phyloP scores from a whole-genome alignment of 768 basidiomycete species.

The Tylopilus felleus region DNA sequence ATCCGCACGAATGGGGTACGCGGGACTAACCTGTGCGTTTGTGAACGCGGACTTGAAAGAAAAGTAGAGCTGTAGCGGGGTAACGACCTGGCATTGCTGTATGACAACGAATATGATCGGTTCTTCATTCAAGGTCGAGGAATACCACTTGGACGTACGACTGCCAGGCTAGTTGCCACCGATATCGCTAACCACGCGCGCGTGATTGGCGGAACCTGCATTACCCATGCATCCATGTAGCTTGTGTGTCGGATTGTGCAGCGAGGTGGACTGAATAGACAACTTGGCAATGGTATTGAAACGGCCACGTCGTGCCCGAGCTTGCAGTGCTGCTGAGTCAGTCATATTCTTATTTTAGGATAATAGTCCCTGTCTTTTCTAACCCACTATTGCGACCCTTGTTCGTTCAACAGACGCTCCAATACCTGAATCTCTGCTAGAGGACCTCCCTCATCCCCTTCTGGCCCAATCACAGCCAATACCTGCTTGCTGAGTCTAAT shows the following conservation, averaged over 20 bases:
- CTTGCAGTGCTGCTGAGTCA: conserved; percentile 20
- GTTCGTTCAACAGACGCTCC: conserved; percentile 35
- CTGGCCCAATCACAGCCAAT: conserved; percentile 49
- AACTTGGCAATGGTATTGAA: neutral
- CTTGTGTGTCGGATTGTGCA: neutral
- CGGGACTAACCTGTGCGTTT: conserved; percentile 59
- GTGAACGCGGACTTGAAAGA: conserved; percentile 82
- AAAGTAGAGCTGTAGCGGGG: conserved; percentile 90
- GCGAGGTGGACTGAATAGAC: neutral
- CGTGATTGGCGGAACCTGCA: conserved; percentile 89
- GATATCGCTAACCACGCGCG: conserved; percentile 80
- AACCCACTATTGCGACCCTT: neutral
- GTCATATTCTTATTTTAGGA: neutral
- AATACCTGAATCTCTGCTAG: conserved; percentile 50
- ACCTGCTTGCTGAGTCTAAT: conserved; percentile 41
- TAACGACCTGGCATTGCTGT: conserved; percentile 90
- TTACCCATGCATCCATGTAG: conserved; percentile 85
- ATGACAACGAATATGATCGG: conserved; percentile 5
- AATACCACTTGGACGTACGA: conserved; percentile 55
- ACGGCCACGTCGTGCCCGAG: conserved; percentile 8
- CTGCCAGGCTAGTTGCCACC: conserved; percentile 77
- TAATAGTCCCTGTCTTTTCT: too few species aligned
- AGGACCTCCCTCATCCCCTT: conserved; percentile 64
- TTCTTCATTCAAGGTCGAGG: neutral
- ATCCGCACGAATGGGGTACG: neutral